A percentile compares a stretch with the other conserved stretches of the same genome.
Conservation (phyloP, 2,329 filamentous ascomycete species). For the Diplocarpon rosae region DNA sequence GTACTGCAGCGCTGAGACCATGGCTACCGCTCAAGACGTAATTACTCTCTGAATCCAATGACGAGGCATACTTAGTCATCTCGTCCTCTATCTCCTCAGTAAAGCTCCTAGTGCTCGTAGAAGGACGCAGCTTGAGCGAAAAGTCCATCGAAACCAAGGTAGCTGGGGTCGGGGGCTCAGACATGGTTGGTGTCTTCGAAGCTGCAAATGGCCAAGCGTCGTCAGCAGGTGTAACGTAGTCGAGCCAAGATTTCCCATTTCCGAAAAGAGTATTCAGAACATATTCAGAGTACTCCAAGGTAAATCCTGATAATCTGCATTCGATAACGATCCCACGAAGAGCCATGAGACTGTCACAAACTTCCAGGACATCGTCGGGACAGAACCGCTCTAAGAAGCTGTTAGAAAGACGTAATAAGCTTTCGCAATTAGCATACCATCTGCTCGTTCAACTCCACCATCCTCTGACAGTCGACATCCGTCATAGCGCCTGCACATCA, state of each 20-base stretch:
- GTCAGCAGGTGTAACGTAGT: not conserved
- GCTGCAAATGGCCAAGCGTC: not conserved
- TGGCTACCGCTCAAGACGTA: not conserved
- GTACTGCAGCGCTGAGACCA: not conserved
- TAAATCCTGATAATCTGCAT: constrained; percentile 17
- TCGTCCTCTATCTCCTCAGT: constrained; percentile 2
- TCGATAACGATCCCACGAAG: constrained; percentile 11
- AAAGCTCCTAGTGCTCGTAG: not conserved
- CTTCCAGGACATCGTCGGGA: constrained; percentile 8
- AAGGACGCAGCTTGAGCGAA: not conserved
- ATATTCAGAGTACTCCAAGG: constrained; percentile 7
- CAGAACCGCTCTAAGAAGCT: constrained; percentile 8
- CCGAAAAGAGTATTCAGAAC: constrained; percentile 12
- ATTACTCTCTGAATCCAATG: not conserved
- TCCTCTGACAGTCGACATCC: constrained; percentile 8
- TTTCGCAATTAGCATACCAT: not conserved
- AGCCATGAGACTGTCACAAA: constrained; percentile 10
- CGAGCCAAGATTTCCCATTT: not conserved
- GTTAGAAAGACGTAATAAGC: not conserved
- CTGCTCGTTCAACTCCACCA: not conserved
- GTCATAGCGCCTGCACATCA: constrained; percentile 13
- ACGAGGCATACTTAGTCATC: not conserved
- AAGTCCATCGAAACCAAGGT: not conserved
- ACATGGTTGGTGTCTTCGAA: not conserved
- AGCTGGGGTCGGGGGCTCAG: constrained; percentile 1